A percentile compares a stretch with the other conserved stretches of the same genome.
phyloP scores from a whole-genome alignment of 306 rosid species.

The Prinsepia uniflora region DNA sequence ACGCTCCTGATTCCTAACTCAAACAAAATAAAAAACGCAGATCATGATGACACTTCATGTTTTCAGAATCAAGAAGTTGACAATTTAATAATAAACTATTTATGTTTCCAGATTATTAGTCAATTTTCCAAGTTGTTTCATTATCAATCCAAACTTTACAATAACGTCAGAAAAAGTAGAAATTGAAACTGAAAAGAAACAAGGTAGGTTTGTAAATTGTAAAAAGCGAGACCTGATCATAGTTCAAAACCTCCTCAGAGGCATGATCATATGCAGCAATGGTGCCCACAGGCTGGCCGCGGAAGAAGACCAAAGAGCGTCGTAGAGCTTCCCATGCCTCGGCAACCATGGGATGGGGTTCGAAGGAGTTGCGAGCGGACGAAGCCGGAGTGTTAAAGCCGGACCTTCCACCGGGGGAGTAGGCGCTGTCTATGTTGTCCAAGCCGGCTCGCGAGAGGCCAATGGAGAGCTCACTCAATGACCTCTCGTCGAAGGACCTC shows the following conservation, averaged over 20 bases:
- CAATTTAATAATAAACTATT: background rate
- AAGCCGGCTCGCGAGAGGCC: conserved; percentile 51
- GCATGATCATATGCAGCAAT: conserved; percentile 85
- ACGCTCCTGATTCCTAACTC: background rate
- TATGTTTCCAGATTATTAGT: background rate
- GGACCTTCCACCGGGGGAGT: conserved; percentile 76
- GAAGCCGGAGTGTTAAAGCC: conserved; percentile 78
- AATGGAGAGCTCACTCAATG: conserved; percentile 73
- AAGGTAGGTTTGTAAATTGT: background rate
- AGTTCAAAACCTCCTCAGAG: conserved; percentile 80
- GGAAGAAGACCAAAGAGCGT: conserved; percentile 63
- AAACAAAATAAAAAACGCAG: background rate
- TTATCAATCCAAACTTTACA: background rate
- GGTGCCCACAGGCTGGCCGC: conserved; percentile 77
- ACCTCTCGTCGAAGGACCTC: conserved; percentile 91
- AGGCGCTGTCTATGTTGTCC: conserved; percentile 57
- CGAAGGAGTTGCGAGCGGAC: conserved; percentile 75
- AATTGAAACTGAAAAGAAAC: background rate
- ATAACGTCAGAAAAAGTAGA: background rate
- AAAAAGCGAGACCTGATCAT: conserved; percentile 60
- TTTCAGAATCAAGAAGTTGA: background rate
- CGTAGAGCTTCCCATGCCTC: conserved; percentile 94
- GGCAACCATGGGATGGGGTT: conserved; percentile 92
- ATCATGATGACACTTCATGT: background rate
- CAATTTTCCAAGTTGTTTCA: background rate